Evolutionary conservation across 345 rosid genomes (phyloP), one percentile per base, ranked within the genome.

Genomic region (Citrus inodora): DNA sequence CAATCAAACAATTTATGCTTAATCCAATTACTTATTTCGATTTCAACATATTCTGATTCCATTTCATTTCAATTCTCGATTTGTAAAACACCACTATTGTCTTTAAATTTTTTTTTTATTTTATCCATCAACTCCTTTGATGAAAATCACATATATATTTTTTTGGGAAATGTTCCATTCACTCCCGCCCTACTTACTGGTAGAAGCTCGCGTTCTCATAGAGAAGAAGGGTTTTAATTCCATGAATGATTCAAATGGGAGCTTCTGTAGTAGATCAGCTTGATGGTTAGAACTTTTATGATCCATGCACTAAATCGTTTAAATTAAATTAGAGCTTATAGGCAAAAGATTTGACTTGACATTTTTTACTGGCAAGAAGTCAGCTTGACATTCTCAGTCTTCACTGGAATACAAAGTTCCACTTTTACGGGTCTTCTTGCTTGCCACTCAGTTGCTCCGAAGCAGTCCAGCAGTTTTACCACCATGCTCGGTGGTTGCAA

Each of bases 321-420:
- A 46, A 13, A 13, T 46, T 11, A 46, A 13, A 13, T 46, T 3
- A 46, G 5, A 46, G 51, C 16, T 46, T 13, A 13, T 13, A 46
- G 51, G 51, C 51, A 46, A 46, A 30, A n/a, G 16, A 5, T 13
- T 60, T 51, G 53, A 61, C 33, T 32, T 5, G 28, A 40, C 6
- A 4, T 56, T 25, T 62, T 38, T 6, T 40, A 7, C n/a, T 90
- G 99, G 89, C 98, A 88, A 87, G 97, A 95, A 86, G 96, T 88
- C 0, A 85, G 93, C 90, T 74, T 92, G 82, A 93, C 95, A 4
- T 87, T 95, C 76, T 93, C 97, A 1, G 83, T 95, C 60, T 93
- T 98, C 85, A 90, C 95, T 1, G 99, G 95, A 80, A 92, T 92
- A 98, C 97, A 95, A 75, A 95, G 97, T 86, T 92, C 99, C 3